phyloP scores from a whole-genome alignment of 1,139 yeast genomes.

The Kurtzmaniella quercitrusa region DNA sequence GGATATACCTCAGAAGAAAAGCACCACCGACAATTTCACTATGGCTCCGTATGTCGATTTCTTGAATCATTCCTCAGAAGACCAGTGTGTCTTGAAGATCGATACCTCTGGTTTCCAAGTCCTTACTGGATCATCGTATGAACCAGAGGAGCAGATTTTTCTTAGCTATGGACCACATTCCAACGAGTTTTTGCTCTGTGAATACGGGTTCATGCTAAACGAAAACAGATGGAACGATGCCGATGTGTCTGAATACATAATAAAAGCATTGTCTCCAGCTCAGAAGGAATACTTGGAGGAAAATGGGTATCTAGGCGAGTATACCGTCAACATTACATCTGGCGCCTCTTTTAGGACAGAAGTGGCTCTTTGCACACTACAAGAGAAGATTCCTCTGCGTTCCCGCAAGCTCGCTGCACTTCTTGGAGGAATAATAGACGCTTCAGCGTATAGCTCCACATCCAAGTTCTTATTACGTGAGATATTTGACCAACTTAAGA shows the following conservation, averaged over 20 bases:
- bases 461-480: slow-evolving; percentile 25
- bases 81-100: slow-evolving; percentile 48
- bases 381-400: slow-evolving; percentile 36
- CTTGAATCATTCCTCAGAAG: slow-evolving; percentile 65
- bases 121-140: slow-evolving; percentile 30
- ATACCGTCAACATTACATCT: slow-evolving; percentile 51
- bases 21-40: slow-evolving; percentile 65
- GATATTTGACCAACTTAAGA: slow-evolving; percentile 19
- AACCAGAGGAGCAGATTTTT: slow-evolving; percentile 53
- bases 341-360: slow-evolving; percentile 69
- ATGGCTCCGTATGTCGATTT: slow-evolving; percentile 91
- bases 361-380: slow-evolving; percentile 65
- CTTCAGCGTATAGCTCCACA: slow-evolving; percentile 30
- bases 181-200: slow-evolving; percentile 74
- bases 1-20: slow-evolving; percentile 52
- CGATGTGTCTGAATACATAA: slow-evolving; percentile 50
- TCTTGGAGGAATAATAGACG: slow-evolving; percentile 42
- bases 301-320: slow-evolving; percentile 64
- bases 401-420: slow-evolving; percentile 27
- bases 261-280: slow-evolving; percentile 28
- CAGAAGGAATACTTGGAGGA: slow-evolving; percentile 47
- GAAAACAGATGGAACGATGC: slow-evolving; percentile 66
- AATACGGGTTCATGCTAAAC: slow-evolving; percentile 70
- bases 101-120: slow-evolving; percentile 51
- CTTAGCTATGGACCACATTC: slow-evolving; percentile 87